Base-by-base conservation (phyloP, 2,329 filamentous ascomycete genomes). In the Cryphonectria japonica region DNA sequence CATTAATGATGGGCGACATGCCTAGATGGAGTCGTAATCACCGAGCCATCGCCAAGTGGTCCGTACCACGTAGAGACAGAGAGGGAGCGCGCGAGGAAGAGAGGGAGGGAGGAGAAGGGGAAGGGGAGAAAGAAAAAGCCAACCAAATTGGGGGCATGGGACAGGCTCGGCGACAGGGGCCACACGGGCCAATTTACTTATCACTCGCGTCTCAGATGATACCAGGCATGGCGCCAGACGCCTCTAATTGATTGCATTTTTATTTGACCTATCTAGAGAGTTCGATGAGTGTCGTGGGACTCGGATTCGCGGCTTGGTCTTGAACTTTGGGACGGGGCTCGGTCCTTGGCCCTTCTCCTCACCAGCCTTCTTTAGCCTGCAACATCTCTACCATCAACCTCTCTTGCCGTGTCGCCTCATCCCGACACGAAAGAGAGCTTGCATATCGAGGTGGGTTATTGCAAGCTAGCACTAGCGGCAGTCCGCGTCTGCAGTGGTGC, bases 1-100 rank as follows among this genome's bases (percentile, higher is more conserved):
- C 50, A 69, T 61, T 60, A 39, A 46, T 22, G 16, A 61, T 60
- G 52, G 26, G 22, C 39, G 29, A 7, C 26, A 16, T 59, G 61
- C 41, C 68, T 57, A 43, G 37, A 71, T 72, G 69, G 71, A 66
- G 69, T 68, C 68, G 71, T 50, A 71, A 72, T 72, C 54, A 71
- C 68, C 71, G 68, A 57, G 52, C 68, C 54, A 67, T 72, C 54
- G 68, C 70, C 70, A 26, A 54, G 67, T 62, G 67, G 29, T 59
- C 26, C 26, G 52, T 4, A 57, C 52, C 43, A 19, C 43, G n/a
- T n/a, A 19, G 46, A 32, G 14, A 29, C 8, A 59, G 13, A 32
- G 13, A 34, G 37, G 3, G n/a, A 57, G n/a, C 29, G 52, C 4
- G 52, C n/a, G 60, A 26, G 34, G 34, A 22, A 63, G 34, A 34